Evolutionary conservation across 192 early-diverging fungal species (phyloP).

Genomic region (Geosiphon pyriformis): DNA sequence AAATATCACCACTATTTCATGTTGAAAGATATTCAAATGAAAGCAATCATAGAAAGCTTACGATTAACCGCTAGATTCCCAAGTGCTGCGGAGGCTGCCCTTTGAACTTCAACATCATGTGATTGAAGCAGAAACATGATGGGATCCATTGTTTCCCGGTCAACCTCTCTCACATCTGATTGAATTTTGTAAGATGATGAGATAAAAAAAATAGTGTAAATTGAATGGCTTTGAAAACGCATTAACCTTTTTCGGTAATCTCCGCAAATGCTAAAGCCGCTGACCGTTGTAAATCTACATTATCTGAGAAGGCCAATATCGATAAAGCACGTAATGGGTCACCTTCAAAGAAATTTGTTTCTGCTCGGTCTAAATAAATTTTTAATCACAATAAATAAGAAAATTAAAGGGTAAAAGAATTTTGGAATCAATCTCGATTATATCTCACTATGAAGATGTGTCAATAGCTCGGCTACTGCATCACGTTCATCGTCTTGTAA

Average conservation of each 20-base stretch:
- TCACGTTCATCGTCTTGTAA: slow-evolving; percentile 67
- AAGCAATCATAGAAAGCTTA: slow-evolving; percentile 30
- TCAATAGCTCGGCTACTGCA: slow-evolving; percentile 59
- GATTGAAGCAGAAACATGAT: slow-evolving; percentile 78
- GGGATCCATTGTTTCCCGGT: slow-evolving; percentile 71
- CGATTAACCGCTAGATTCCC: slow-evolving; percentile 84
- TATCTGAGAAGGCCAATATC: slow-evolving; percentile 78
- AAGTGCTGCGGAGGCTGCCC: slow-evolving; percentile 78
- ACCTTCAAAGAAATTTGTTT: slow-evolving; percentile 80
- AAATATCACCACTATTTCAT: slow-evolving; percentile 5
- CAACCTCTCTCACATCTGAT: slow-evolving; percentile 69
- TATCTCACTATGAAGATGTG: slow-evolving; percentile 61
- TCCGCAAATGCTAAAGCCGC: slow-evolving; percentile 86
- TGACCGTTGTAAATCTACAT: slow-evolving; percentile 78
- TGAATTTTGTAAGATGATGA: too few relatives aligned
- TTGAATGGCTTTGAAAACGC: too few relatives aligned
- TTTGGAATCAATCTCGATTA: neutral
- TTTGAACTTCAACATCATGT: slow-evolving; percentile 78
- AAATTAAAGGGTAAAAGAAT: neutral
- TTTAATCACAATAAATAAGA: neutral
- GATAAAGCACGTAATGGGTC: slow-evolving; percentile 75
- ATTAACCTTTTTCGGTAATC: slow-evolving; percentile 80
- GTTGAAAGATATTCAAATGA: neutral
- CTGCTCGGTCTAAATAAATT: slow-evolving; percentile 55
- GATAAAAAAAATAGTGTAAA: too few relatives aligned